These are phyloP conservation scores for Aquilaria agallochum DNA, from an alignment of 441 rosid species.

Conservation along the genomic window DNA sequence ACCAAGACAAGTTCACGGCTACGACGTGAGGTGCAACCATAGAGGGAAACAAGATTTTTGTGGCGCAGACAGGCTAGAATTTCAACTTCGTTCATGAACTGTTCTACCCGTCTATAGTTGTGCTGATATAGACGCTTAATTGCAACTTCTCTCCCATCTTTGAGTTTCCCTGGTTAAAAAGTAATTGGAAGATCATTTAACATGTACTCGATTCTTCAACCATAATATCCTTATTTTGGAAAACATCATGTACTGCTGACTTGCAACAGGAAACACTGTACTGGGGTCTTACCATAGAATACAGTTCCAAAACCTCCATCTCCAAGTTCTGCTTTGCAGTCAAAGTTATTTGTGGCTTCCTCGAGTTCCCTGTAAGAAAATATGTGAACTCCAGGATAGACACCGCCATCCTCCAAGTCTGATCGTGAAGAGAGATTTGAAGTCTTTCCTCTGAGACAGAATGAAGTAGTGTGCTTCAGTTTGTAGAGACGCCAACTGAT, in stretches of 20 bases:
- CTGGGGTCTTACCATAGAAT: conserved; percentile 38
- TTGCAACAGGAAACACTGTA: background rate
- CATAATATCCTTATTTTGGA: background rate
- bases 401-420: conserved; percentile 28
- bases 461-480: conserved; percentile 24
- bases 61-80: conserved; percentile 68
- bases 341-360: conserved; percentile 60
- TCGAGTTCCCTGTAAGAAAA: conserved; percentile 57
- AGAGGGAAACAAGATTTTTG: conserved; percentile 64
- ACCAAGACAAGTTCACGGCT: conserved; percentile 73
- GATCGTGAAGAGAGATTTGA: conserved; percentile 19
- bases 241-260: background rate
- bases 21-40: conserved; percentile 67
- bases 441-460: conserved; percentile 20
- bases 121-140: conserved; percentile 71
- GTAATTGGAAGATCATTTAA: conserved; percentile 5
- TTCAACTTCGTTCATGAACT: conserved; percentile 69
- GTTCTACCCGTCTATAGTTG: conserved; percentile 47
- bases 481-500: conserved; percentile 12
- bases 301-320: conserved; percentile 86
- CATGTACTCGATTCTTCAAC: background rate
- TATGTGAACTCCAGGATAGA: conserved; percentile 44
- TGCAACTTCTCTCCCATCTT: conserved; percentile 76
- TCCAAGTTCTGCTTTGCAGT: conserved; percentile 42
- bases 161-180: conserved; percentile 43